These are phyloP conservation scores for Isabelozyma gotoi DNA, from an alignment of 805 yeast species.

Conservation along the genomic window DNA sequence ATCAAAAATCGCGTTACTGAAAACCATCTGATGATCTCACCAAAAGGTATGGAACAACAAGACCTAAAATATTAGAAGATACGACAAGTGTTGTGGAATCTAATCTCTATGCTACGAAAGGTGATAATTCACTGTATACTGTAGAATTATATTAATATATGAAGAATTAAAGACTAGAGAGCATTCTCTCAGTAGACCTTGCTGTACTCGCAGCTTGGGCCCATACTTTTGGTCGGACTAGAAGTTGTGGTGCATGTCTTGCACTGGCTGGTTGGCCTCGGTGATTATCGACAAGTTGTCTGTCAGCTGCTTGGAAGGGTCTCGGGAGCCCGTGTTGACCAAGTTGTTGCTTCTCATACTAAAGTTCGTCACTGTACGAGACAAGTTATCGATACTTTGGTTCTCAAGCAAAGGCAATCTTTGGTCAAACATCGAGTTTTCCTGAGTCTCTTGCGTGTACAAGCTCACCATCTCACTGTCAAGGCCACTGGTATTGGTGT, in stretches of 20 bases:
- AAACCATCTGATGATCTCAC: too few species aligned
- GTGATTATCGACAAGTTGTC: constrained; percentile 24
- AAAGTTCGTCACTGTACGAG: constrained; percentile 8
- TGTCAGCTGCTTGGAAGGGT: constrained; percentile 13
- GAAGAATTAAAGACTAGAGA: neutral
- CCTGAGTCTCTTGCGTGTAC: constrained; percentile 14
- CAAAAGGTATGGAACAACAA: too few species aligned
- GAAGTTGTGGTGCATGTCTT: constrained; percentile 23
- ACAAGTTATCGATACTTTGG: constrained; percentile 15
- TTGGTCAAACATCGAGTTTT: constrained; percentile 19
- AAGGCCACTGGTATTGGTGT: constrained; percentile 9
- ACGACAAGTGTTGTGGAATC: too few species aligned
- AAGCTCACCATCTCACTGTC: constrained; percentile 13
- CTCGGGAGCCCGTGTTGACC: neutral
- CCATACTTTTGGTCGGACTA: too few species aligned
- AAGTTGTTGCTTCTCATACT: constrained; percentile 1
- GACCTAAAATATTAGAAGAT: too few species aligned
- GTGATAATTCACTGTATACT: too few species aligned
- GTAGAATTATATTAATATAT: neutral
- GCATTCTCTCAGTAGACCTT: too few species aligned
- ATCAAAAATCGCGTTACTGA: too few species aligned
- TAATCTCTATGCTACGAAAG: too few species aligned
- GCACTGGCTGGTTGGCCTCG: constrained; percentile 9
- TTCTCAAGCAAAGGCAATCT: constrained; percentile 24
- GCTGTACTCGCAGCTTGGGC: too few species aligned